These are phyloP conservation scores for Pulveroboletus sp. DNA, from an alignment of 768 basidiomycete genomes.

Conservation along the genomic window DNA sequence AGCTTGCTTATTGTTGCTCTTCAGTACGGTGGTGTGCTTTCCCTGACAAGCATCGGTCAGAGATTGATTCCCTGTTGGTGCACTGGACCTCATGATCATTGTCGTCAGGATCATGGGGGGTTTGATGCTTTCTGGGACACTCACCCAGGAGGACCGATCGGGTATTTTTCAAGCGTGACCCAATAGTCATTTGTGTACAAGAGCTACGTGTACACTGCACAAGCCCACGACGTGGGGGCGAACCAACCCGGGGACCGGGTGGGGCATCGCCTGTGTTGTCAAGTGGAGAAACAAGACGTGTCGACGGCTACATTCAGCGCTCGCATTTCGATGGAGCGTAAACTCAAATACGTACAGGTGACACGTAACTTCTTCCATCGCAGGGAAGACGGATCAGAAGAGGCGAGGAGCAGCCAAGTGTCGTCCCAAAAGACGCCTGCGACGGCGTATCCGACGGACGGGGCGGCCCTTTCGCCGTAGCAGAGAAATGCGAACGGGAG, in stretches of 20 bases:
- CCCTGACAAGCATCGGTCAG: background rate
- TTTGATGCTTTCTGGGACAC: too few species aligned
- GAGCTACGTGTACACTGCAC: background rate
- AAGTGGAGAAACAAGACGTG: too few species aligned
- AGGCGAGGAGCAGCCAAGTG: constrained; percentile 32
- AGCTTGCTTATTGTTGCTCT: background rate
- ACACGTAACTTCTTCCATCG: constrained; percentile 25
- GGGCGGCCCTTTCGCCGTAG: constrained; percentile 35
- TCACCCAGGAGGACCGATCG: rapidly evolving
- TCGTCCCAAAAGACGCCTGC: constrained; percentile 40
- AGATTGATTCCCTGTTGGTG: background rate
- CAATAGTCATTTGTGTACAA: background rate
- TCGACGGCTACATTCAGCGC: background rate
- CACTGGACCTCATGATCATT: background rate
- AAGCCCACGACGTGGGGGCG: constrained; percentile 21
- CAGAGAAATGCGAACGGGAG: constrained; percentile 30
- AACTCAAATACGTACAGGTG: background rate
- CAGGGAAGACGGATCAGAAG: constrained; percentile 2
- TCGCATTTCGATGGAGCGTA: too few species aligned
- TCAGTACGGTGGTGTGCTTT: background rate
- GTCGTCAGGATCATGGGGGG: too few species aligned
- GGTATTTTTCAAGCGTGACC: background rate
- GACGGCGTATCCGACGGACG: constrained; percentile 35
- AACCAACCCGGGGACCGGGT: constrained; percentile 44
- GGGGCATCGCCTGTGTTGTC: background rate